Evolutionary conservation across 2,329 filamentous ascomycete genomes (phyloP), one percentile per base, ranked within the genome.

Genomic region (Tolypocladium tundrense): DNA sequence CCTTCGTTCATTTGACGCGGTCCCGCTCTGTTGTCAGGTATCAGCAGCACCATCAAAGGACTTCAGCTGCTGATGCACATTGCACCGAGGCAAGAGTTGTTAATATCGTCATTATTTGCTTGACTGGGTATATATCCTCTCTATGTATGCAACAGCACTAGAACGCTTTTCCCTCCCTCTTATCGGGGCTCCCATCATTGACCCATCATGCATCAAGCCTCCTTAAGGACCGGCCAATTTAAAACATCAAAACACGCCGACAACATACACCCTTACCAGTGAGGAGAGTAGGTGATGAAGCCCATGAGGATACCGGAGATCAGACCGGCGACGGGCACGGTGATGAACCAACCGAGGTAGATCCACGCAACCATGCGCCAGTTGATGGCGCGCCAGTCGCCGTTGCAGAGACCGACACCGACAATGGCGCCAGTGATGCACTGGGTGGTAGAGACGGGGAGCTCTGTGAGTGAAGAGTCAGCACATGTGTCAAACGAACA

Each of bases 401-500:
- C 82, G 53, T 81, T 83, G 71, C 81, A 84, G 21, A 86, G 77
- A 59, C 82, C 83, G 54, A 86, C 83, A 60, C 83, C 83, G 52
- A 86, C 82, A 24, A 82, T 85, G 48, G 82, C 79, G 53, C 83
- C 83, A 48, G 79, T 83, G 64, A 85, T 84, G 68, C 84, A 87
- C 72, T 86, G 83, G 0, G 84, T 85, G 1, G 84, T 87, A 2
- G 83, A 86, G 39, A 87, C 77, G 2, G 84, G 84, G 2, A 87
- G 78, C 57, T 79, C 75, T 76, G 64, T 35, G 41, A 13, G 27
- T 16, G 37, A 50, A 9, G 40, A 11, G 60, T 67, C 53, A 65
- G 60, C 39, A 50, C 0, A 13, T 35, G 16, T 48, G 39, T 2
- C 10, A 43, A 5, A 10, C 3, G 37, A 1, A 6, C 2, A 41